Evolutionary conservation across 306 rosid species (phyloP).

Genomic region (Psophocarpus tetragonolobus): DNA sequence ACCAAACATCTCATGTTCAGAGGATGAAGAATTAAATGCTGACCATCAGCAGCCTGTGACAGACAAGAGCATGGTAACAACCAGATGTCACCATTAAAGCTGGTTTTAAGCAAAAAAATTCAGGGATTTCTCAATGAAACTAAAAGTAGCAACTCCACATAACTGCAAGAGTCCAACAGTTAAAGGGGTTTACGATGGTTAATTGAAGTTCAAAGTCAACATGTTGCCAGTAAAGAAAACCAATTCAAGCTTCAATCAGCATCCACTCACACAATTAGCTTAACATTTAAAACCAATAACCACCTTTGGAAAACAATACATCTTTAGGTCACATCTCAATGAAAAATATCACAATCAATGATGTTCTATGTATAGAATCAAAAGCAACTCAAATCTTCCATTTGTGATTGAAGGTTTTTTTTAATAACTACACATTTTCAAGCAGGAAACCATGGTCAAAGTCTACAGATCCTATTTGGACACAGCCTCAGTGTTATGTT

Average conservation of each 20-base stretch:
- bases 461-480: neutral
- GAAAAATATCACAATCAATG: neutral
- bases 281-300: neutral
- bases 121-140: constrained; percentile 16
- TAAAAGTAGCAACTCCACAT: constrained; percentile 20
- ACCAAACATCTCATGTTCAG: constrained; percentile 87
- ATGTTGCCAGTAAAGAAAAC: neutral
- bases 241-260: neutral
- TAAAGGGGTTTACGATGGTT: neutral
- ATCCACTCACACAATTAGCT: constrained; percentile 13
- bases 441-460: neutral
- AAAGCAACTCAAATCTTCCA: neutral
- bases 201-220: neutral
- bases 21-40: constrained; percentile 94
- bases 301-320: neutral
- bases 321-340: neutral
- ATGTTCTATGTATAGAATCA: neutral
- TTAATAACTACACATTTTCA: neutral
- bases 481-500: neutral
- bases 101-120: neutral
- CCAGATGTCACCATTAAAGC: constrained; percentile 13
- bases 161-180: neutral
- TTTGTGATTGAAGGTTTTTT: neutral
- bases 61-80: constrained; percentile 39
- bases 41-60: constrained; percentile 94